These are phyloP conservation scores for Apiotrichum siamense DNA, from an alignment of 1,284 basidiomycete species.

Conservation along the genomic window DNA sequence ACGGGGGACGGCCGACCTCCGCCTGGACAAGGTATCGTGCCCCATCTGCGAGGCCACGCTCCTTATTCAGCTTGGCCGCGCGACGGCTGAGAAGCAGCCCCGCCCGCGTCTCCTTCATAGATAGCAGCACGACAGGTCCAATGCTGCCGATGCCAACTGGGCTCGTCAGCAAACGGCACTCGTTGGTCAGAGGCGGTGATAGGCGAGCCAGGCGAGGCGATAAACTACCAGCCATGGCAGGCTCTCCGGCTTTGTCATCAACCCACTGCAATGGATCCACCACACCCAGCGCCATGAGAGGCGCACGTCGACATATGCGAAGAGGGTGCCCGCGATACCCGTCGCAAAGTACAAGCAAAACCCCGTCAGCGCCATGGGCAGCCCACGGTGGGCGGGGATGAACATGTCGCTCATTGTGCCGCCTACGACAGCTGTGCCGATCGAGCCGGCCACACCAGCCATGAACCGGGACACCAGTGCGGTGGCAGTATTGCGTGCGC, in stretches of 20 bases:
- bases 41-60: conserved; percentile 32
- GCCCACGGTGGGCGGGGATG: conserved; percentile 38
- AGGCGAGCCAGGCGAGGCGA: background rate
- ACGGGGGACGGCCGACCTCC: conserved; percentile 38
- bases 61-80: conserved; percentile 34
- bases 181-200: too few relatives aligned
- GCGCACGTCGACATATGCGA: conserved; percentile 59
- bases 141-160: conserved; percentile 27
- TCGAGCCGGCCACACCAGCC: conserved; percentile 58
- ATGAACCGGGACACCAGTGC: conserved; percentile 61
- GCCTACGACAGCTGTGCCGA: conserved; percentile 68
- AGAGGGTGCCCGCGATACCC: conserved; percentile 63
- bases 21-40: conserved; percentile 43
- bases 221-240: too few relatives aligned
- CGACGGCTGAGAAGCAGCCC: conserved; percentile 38
- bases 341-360: conserved; percentile 57
- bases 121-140: conserved; percentile 32
- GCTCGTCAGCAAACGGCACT: background rate
- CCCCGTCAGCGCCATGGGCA: conserved; percentile 66
- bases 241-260: background rate
- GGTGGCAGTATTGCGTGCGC: conserved; percentile 62
- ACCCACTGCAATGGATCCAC: conserved; percentile 62
- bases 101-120: conserved; percentile 44
- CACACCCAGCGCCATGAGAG: conserved; percentile 75
- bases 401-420: conserved; percentile 69